phyloP scores from a whole-genome alignment of 2,329 filamentous ascomycete species.

The Tolypocladium pustulatum region DNA sequence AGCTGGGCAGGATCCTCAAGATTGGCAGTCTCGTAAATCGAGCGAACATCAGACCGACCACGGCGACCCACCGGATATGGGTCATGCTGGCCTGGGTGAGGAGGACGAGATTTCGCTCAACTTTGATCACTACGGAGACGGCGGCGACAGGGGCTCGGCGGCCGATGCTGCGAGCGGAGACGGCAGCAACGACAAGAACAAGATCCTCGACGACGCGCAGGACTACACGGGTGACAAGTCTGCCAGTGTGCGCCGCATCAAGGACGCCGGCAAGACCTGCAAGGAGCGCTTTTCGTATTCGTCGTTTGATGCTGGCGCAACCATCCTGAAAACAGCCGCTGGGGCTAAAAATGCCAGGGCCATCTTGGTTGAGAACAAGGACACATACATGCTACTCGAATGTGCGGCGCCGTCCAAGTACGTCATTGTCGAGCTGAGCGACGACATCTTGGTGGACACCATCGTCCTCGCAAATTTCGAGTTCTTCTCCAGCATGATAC shows the following conservation, averaged over 20 bases:
- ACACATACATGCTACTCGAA: conserved; percentile 94
- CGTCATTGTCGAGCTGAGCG: conserved; percentile 86
- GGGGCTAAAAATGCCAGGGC: conserved; percentile 82
- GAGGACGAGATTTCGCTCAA: conserved; percentile 69
- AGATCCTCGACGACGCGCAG: conserved; percentile 26
- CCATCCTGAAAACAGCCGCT: conserved; percentile 78
- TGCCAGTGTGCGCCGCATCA: conserved; percentile 57
- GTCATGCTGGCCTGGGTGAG: conserved; percentile 71
- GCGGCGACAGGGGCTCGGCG: conserved; percentile 3
- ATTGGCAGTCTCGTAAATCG: conserved; percentile 53
- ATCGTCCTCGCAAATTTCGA: conserved; percentile 97
- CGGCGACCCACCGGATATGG: conserved; percentile 48
- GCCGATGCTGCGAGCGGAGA: conserved; percentile 3
- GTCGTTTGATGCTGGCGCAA: conserved; percentile 93
- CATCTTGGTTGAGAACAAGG: conserved; percentile 91
- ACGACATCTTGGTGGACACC: conserved; percentile 79
- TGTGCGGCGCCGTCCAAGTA: conserved; percentile 85
- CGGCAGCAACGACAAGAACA: conserved; percentile 7
- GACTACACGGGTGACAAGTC: conserved; percentile 36
- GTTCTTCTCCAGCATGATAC: conserved; percentile 96
- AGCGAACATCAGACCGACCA: conserved; percentile 37
- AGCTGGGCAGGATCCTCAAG: conserved; percentile 61
- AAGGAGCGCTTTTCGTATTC: conserved; percentile 97
- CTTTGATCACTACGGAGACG: conserved; percentile 30
- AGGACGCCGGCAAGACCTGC: conserved; percentile 93